These are phyloP conservation scores for Fusarium sp. DNA, from an alignment of 2,329 filamentous ascomycete genomes.

Conservation along the genomic window DNA sequence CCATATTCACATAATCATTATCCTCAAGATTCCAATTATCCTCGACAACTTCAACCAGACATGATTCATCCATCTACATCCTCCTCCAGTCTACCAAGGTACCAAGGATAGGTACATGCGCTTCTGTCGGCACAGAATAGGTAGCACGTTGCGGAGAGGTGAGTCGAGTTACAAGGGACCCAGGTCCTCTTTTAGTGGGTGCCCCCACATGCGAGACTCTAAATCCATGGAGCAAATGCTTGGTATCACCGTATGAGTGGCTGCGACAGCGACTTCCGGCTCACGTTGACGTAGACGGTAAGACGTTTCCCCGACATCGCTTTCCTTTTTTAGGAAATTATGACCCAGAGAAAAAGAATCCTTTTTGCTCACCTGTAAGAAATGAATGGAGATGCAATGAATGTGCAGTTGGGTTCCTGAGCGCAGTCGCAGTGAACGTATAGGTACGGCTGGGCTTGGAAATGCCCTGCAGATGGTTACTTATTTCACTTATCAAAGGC, in stretches of 20 bases:
- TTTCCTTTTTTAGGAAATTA: neutral
- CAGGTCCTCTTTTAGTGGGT: slow-evolving; percentile 13
- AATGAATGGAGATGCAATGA: neutral
- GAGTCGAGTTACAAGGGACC: slow-evolving; percentile 31
- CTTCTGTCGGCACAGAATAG: slow-evolving; percentile 14
- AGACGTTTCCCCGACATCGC: slow-evolving; percentile 1
- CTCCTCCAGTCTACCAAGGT: neutral
- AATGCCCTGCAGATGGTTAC: slow-evolving; percentile 29
- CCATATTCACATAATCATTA: neutral
- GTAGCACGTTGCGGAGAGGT: slow-evolving; percentile 23
- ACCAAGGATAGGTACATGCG: slow-evolving; percentile 3
- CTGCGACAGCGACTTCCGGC: neutral
- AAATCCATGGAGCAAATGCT: slow-evolving; percentile 25
- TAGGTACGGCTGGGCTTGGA: slow-evolving; percentile 17
- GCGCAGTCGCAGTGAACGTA: neutral
- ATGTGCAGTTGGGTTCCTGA: neutral
- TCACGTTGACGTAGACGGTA: slow-evolving; percentile 19
- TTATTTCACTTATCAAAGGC: slow-evolving; percentile 14
- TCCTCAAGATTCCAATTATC: neutral
- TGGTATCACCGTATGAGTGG: slow-evolving; percentile 13
- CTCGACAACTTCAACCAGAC: neutral
- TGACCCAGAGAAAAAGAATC: neutral
- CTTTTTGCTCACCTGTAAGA: neutral
- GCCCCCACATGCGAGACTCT: slow-evolving; percentile 33
- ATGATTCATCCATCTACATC: neutral